phyloP scores from a whole-genome alignment of 2,329 filamentous ascomycete species.

The Pseudomassariella vexata region DNA sequence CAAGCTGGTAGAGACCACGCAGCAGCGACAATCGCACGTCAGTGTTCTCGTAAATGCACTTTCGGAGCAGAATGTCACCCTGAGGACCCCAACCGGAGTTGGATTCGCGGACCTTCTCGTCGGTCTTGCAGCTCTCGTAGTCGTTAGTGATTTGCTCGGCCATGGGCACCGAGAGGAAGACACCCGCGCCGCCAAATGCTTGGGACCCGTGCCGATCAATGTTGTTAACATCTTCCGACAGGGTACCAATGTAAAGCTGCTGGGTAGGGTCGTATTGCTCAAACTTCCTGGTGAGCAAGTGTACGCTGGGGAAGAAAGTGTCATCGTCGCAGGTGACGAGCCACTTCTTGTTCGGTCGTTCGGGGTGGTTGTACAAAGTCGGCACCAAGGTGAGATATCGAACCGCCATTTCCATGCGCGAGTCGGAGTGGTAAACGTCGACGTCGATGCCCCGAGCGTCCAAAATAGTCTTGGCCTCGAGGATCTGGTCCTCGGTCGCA shows the following conservation, averaged over 20 bases:
- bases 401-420: constrained; percentile 50
- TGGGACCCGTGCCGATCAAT: constrained; percentile 56
- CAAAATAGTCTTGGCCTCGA: constrained; percentile 41
- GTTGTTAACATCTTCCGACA: constrained; percentile 57
- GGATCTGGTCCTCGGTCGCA: constrained; percentile 44
- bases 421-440: constrained; percentile 50
- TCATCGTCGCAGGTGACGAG: constrained; percentile 59
- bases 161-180: constrained; percentile 52
- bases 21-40: constrained; percentile 51
- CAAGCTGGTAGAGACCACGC: constrained; percentile 55
- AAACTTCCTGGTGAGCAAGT: constrained; percentile 45
- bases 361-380: constrained; percentile 46
- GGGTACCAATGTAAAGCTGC: constrained; percentile 53
- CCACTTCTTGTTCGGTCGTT: constrained; percentile 48
- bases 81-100: constrained; percentile 54
- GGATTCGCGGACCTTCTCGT: constrained; percentile 46
- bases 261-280: constrained; percentile 43
- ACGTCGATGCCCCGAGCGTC: constrained; percentile 47
- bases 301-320: constrained; percentile 58
- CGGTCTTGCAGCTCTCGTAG: constrained; percentile 39
- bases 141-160: constrained; percentile 38
- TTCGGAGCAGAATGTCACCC: constrained; percentile 56
- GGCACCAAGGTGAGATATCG: constrained; percentile 52
- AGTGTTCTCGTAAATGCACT: constrained; percentile 60
- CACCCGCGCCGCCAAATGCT: constrained; percentile 58